Base-by-base conservation (phyloP, 2,329 filamentous ascomycete genomes). In the Mycocentrospora acerina region DNA sequence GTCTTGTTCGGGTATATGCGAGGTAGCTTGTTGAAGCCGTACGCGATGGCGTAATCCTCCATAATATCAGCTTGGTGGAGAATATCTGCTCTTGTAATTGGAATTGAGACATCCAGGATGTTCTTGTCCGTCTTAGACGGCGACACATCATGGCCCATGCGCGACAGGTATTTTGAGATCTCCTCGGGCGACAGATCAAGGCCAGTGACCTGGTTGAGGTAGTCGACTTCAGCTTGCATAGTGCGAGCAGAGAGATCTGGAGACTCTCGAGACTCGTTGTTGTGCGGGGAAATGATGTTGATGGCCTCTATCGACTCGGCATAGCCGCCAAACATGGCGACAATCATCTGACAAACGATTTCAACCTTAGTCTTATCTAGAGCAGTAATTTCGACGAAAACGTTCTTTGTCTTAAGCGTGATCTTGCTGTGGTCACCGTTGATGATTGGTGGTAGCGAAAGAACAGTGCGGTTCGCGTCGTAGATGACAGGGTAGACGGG, bases 351-450 rank as follows among this genome's bases (percentile, higher is more conserved):
- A 71, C 86, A 88, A 45, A 96, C 91, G 51, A 98, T 88, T 56
- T 96, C 90, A 29, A 97, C 80, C 75, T 98, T 98, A 18, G 94
- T 98, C 64, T 86, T 84, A 67, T 98, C 93, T 27, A 90, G 91
- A 27, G 90, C 94, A 7, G 93, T 98, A 59, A 95, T 90, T 71
- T 98, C 93, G 67, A 98, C 94, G 70, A 98, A 88, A 61, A 98
- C 82, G 61, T 98, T 96, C 63, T 80, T 91, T 42, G 90, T 97
- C 65, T 94, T 74, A 29, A 94, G 73, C 7, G 84, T 89, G 66
- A 98, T 98, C 73, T 98, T 98, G 60, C 90, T 96, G 72, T 93
- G 90, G 62, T 98, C 82, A 59, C 90, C 83, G 73, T 98, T 98
- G 77, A 98, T 98, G 59, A 98, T 97, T 13, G 93, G 93, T 1